Evolutionary conservation across 768 basidiomycete species (phyloP).

Genomic region (Trametes sanguinea): DNA sequence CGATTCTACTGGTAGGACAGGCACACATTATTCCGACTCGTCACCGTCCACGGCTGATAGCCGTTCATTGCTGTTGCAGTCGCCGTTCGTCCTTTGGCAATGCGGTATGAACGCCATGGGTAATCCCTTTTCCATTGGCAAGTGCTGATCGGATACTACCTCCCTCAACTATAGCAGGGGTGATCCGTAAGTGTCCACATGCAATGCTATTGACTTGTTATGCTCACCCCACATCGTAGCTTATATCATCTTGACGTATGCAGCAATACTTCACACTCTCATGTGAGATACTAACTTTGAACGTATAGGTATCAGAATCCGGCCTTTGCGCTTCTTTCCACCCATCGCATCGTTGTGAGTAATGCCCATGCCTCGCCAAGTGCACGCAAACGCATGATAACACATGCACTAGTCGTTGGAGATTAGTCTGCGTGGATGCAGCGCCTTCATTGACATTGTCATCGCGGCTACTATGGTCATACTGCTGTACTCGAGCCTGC

Average conservation of each 20-base stretch:
- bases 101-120: background rate
- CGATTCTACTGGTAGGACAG: background rate
- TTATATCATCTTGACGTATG: too few relatives aligned
- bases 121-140: too few relatives aligned
- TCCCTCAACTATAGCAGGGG: too few relatives aligned
- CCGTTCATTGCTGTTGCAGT: background rate
- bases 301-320: too few relatives aligned
- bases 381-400: too few relatives aligned
- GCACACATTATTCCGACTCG: background rate
- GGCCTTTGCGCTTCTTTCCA: background rate
- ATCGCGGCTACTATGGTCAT: background rate
- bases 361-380: too few relatives aligned
- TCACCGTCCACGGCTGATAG: background rate
- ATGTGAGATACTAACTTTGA: too few relatives aligned
- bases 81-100: background rate
- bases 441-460: constrained; percentile 2
- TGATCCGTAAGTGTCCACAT: too few relatives aligned
- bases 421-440: constrained; percentile 31
- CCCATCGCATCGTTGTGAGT: background rate
- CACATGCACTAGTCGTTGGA: background rate
- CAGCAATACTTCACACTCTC: too few relatives aligned
- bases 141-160: too few relatives aligned
- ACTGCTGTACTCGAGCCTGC: background rate
- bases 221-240: too few relatives aligned
- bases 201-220: too few relatives aligned